Conservation (phyloP, 768 basidiomycete genomes). For the Suillus variegatus region DNA sequence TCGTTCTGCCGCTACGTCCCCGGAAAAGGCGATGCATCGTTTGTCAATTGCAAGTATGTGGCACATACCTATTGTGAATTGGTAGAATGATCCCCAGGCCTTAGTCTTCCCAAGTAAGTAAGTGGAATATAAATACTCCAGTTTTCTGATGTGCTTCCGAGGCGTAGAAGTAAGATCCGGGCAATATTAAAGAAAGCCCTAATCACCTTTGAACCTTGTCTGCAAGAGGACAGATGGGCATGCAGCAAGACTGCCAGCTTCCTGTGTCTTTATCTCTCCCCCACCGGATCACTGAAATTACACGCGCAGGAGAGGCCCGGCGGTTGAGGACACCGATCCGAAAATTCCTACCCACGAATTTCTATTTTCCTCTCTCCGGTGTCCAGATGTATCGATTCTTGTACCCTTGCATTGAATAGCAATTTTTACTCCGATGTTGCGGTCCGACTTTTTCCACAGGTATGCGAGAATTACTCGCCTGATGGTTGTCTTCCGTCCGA, state of each 20-base stretch:
- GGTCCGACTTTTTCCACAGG: not conserved
- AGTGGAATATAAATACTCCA: not conserved
- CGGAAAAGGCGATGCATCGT: not conserved
- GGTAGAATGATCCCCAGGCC: not conserved
- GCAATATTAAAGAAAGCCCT: not conserved
- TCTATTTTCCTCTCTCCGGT: not conserved
- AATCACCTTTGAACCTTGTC: not conserved
- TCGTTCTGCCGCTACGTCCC: not conserved
- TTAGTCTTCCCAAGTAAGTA: not conserved
- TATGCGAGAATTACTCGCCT: not conserved
- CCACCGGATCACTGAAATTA: not conserved
- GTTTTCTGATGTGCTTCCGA: not conserved
- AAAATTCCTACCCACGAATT: not conserved
- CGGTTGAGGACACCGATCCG: not conserved
- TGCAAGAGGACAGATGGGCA: not conserved
- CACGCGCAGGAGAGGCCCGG: not conserved
- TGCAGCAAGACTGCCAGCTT: not conserved
- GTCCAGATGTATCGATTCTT: not conserved
- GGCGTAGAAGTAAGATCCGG: not conserved
- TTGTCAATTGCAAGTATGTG: not conserved
- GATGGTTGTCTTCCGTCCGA: not conserved
- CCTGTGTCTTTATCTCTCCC: not conserved
- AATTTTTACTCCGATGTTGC: not conserved
- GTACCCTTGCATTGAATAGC: not conserved
- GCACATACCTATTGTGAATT: not conserved